Evolutionary conservation across 495 filamentous ascomycete genomes (phyloP), one percentile per base, ranked within the genome.

Genomic region (Penicillium waksmanii): DNA sequence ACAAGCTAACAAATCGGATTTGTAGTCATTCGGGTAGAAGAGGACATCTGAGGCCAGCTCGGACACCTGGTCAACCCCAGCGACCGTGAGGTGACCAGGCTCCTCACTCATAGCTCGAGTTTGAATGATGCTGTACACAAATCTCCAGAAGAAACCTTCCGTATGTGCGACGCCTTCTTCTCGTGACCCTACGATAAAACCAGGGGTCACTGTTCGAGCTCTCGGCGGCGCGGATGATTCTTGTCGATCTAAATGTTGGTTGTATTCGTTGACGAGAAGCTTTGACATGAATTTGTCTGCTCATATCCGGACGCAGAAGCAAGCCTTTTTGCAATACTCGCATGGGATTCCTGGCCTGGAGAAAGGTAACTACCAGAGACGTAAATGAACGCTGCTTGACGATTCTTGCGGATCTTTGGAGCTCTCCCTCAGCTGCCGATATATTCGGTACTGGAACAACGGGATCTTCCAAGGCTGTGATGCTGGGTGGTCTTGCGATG

Each of bases 201-300:
- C 68, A 0, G 71, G 71, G 33, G 69, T 65, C 3, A 73, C 47
- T 47, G 67, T 62, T 3, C 60, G 57, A 15, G 63, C 36, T 7
- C 36, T 21, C 10, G 61, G 42, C 15, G 35, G 42, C 15, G 35
- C 17, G n/a, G 19, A 6, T 8, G 43, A 4, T 23, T 17, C 8
- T 33, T 52, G 15, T 35, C 53, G 31, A 25, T 49, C 36, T 25
- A 25, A 19, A 52, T 55, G 18, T n/a, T 25, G 19, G 15, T 63
- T 63, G 35, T 53, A 53, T 21, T 53, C 34, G 11, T 53, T 17
- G 18, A 53, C 10, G 27, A 53, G 8, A n/a, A 53, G 27, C 51
- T 35, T 15, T 15, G 40, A 72, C 10, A 75, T 40, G 43, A 66
- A 67, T 74, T 74, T 6, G 71, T 68, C 43, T 74, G 73, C 21